Conservation (phyloP, 75 land plant genomes). For the Selaginella tamariscina region DNA sequence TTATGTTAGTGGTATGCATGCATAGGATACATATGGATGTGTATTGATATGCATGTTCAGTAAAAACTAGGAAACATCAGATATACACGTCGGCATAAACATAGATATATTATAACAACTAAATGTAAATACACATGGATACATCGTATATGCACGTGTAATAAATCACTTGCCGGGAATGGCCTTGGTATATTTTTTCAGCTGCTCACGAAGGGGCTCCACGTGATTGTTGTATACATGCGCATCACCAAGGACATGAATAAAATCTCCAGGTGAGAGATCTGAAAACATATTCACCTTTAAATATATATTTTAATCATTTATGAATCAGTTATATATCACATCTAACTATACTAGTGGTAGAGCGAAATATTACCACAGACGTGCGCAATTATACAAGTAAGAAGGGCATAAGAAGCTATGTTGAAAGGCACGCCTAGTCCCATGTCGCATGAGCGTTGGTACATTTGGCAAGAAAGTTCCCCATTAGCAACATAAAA, state of each 20-base stretch:
- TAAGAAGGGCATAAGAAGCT: constrained; percentile 86
- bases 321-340: not conserved
- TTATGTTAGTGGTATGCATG: too few relatives aligned
- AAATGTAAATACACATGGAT: not conserved
- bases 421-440: constrained; percentile 97
- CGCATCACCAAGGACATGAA: constrained; percentile 93
- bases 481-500: constrained; percentile 94
- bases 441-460: constrained; percentile 96
- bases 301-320: not conserved
- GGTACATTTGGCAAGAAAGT: constrained; percentile 99
- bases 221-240: constrained; percentile 86
- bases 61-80: not conserved
- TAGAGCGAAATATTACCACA: constrained; percentile 67
- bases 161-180: constrained; percentile 57
- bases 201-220: constrained; percentile 74
- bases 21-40: too few relatives aligned
- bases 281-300: constrained; percentile 40
- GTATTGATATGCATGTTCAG: not conserved
- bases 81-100: not conserved
- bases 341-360: not conserved
- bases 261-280: constrained; percentile 79
- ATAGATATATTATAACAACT: not conserved
- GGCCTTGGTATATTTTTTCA: constrained; percentile 75
- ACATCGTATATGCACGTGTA: not conserved
- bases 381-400: constrained; percentile 96